Evolutionary conservation across 257 asterid species (phyloP), one percentile per base, ranked within the genome.

Genomic region (Galeopsis tetrahit): DNA sequence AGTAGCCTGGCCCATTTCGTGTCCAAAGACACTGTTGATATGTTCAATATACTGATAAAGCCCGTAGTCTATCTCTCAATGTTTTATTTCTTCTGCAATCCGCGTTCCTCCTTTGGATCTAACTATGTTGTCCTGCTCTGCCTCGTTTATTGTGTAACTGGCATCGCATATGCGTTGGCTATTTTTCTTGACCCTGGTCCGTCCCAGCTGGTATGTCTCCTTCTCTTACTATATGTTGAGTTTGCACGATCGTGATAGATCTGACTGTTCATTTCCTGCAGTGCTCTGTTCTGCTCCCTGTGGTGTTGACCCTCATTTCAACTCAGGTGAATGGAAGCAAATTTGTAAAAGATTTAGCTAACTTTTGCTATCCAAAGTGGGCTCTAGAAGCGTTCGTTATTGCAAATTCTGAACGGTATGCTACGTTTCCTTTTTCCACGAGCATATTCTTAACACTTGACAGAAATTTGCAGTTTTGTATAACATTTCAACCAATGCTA

Each of bases 1-100:
- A 89, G 97, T 82, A 91, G 98, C 82, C 78, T 93, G 66, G 95
- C 98, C 68, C 94, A 93, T 84, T 93, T 91, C 60, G 84, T 84
- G 63, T 79, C 98, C 78, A 93, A 93, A 73, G 98, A 93, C 82
- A 91, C 97, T 2, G 82, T 88, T 9, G 98, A 93, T 85, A 84
- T 89, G 35, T 91, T 93, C 86, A 89, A 93, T 70, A 87, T 79
- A 4, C 58, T 87, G 68, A 89, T 93, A 80, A 93, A 93, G 85
- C 98, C 98, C 10, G 87, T 88, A 7, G 96, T 91, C 79, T 93
- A 93, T 73, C 95, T 93, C 52, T 89, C 98, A 0, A 93, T 91
- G 96, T 93, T 86, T 81, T 93, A 91, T 71, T 93, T 93, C 96
- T 91, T 93, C 88, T 87, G 89, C 84, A 89, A 86, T 75, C 97